Conservation (phyloP, 2,329 filamentous ascomycete genomes). For the Lachnellula hyalina region DNA sequence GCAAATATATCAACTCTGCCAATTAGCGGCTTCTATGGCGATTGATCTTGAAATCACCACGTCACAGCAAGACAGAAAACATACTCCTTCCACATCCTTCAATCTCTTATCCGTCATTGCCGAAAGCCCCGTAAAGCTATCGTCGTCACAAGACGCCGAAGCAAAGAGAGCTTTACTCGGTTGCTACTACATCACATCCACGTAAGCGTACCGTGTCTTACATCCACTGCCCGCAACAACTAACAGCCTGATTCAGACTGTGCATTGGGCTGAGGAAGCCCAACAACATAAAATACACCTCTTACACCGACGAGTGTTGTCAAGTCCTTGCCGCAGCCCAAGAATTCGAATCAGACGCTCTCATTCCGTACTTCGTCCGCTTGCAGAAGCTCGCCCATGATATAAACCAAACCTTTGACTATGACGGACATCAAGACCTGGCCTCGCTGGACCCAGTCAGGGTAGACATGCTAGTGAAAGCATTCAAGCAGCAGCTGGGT, state of each 20-base stretch:
- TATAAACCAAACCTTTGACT: constrained; percentile 15
- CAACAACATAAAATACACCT: constrained; percentile 12
- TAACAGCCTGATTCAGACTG: constrained; percentile 5
- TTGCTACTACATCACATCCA: constrained; percentile 15
- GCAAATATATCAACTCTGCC: constrained; percentile 25
- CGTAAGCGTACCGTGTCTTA: constrained; percentile 5
- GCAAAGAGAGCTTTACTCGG: constrained; percentile 16
- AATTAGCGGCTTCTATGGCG: constrained; percentile 24
- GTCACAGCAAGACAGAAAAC: not conserved
- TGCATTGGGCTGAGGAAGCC: constrained; percentile 16
- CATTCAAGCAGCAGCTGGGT: constrained; percentile 13
- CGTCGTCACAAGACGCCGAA: constrained; percentile 7
- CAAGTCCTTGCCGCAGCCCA: constrained; percentile 9
- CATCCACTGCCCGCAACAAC: not conserved
- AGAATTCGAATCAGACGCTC: constrained; percentile 15
- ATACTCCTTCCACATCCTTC: not conserved
- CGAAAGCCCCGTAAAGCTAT: not conserved
- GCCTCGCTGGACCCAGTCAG: constrained; percentile 11
- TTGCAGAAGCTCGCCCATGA: constrained; percentile 17
- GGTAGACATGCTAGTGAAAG: constrained; percentile 16
- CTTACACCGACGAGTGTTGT: constrained; percentile 16
- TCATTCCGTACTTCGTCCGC: constrained; percentile 11
- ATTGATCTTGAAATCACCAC: constrained; percentile 21
- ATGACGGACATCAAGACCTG: constrained; percentile 10
- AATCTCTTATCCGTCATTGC: not conserved